A percentile compares a stretch with the other conserved stretches of the same genome.
Evolutionary conservation across 257 asterid species (phyloP).

Genomic region (Jacaranda mimosifolia): DNA sequence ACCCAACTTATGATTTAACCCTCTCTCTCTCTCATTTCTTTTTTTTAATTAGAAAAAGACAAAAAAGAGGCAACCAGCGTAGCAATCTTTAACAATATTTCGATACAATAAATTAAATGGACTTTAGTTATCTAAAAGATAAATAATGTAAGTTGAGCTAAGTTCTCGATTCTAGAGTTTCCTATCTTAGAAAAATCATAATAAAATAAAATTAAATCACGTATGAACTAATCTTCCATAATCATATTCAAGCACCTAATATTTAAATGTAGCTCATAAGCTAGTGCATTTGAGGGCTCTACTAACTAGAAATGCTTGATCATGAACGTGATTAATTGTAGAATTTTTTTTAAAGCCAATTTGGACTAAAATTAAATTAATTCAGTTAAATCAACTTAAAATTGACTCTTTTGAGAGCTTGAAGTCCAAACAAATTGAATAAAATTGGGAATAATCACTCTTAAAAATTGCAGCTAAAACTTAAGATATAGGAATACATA

Average conservation of each 20-base stretch:
- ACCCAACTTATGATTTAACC: too few species aligned
- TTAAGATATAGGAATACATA: neutral
- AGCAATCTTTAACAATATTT: neutral
- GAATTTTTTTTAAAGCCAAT: neutral
- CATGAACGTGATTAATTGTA: neutral
- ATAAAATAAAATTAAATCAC: conserved; percentile 8
- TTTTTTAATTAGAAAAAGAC: too few species aligned
- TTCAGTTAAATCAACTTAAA: conserved; percentile 4
- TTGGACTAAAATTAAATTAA: neutral
- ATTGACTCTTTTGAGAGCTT: neutral
- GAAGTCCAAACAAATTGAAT: neutral
- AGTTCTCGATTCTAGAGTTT: conserved; percentile 41
- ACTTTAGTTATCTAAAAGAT: neutral
- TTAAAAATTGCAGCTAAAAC: neutral
- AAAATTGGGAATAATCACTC: neutral
- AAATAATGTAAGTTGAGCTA: neutral
- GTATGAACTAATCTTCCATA: conserved; percentile 7
- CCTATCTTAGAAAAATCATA: neutral
- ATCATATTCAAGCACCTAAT: too few species aligned
- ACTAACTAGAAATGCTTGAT: neutral
- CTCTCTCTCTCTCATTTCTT: too few species aligned
- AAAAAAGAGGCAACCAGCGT: too few species aligned
- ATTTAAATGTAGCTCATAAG: conserved; percentile 27
- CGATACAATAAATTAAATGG: neutral
- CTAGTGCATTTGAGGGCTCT: conserved; percentile 28